These are phyloP conservation scores for Wallacemonas collosoma DNA, from an alignment of 208 protist genomes.

Conservation along the genomic window DNA sequence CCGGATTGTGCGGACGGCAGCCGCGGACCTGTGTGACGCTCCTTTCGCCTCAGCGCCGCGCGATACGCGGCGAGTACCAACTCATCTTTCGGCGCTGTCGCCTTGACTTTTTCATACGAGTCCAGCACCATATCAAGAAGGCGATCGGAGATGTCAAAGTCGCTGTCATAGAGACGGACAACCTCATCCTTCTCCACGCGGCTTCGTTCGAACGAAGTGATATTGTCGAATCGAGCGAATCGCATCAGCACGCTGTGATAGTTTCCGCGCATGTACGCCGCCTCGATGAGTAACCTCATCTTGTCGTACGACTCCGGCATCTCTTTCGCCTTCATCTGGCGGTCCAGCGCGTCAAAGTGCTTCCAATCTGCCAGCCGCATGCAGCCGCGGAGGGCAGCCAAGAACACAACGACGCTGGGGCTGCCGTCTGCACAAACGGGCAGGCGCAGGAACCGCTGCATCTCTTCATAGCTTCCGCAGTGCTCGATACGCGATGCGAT, in stretches of 20 bases:
- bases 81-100: conserved; percentile 28
- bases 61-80: conserved; percentile 53
- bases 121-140: conserved; percentile 72
- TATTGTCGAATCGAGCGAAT: conserved; percentile 67
- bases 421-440: conserved; percentile 34
- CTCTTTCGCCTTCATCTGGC: conserved; percentile 60
- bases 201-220: conserved; percentile 51
- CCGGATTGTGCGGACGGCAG: conserved; percentile 21
- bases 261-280: conserved; percentile 48
- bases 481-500: conserved; percentile 48
- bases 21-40: conserved; percentile 20
- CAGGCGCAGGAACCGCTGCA: conserved; percentile 38
- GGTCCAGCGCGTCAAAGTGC: conserved; percentile 51
- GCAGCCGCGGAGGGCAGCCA: conserved; percentile 61
- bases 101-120: conserved; percentile 48
- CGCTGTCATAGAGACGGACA: conserved; percentile 52
- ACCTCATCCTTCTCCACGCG: conserved; percentile 44
- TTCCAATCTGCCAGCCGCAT: conserved; percentile 62
- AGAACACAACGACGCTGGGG: conserved; percentile 39
- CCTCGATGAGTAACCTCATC: conserved; percentile 70
- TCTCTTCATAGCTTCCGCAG: conserved; percentile 30
- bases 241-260: conserved; percentile 64
- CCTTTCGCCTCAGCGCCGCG: conserved; percentile 44
- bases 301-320: conserved; percentile 72
- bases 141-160: conserved; percentile 53